These are phyloP conservation scores for Clathrus columnatus DNA, from an alignment of 768 basidiomycete species.

Conservation along the genomic window DNA sequence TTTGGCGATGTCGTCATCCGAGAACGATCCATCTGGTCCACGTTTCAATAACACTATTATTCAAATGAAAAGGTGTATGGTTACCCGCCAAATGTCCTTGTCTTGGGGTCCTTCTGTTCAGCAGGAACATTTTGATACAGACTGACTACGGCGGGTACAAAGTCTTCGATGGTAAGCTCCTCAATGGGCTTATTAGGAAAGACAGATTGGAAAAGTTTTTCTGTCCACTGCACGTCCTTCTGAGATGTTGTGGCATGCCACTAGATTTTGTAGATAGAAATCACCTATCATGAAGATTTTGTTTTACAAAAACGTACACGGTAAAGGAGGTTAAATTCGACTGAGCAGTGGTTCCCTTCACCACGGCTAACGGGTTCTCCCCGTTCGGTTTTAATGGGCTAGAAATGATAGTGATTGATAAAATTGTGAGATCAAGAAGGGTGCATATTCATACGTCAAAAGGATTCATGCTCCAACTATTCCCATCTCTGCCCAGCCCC, in stretches of 20 bases:
- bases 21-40: slow-evolving; percentile 43
- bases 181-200: slow-evolving; percentile 21
- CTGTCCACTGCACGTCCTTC: slow-evolving; percentile 49
- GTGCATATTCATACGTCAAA: slow-evolving; percentile 48
- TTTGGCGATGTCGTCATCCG: slow-evolving; percentile 53
- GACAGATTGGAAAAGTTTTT: slow-evolving; percentile 37
- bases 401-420: neutral
- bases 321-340: slow-evolving; percentile 34
- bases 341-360: slow-evolving; percentile 63
- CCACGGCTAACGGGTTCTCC: slow-evolving; percentile 46
- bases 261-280: slow-evolving; percentile 14
- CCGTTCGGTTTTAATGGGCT: neutral
- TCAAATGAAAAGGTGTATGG: neutral
- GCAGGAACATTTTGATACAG: neutral
- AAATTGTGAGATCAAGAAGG: neutral
- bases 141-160: neutral
- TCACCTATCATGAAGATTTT: no score
- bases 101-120: neutral
- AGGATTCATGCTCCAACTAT: slow-evolving; percentile 61
- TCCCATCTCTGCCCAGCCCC: slow-evolving; percentile 53
- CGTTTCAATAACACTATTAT: no score
- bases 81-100: slow-evolving; percentile 21
- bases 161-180: slow-evolving; percentile 8
- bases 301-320: neutral
- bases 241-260: slow-evolving; percentile 61